These are phyloP conservation scores for Pseudofabraea citricarpa DNA, from an alignment of 2,329 filamentous ascomycete genomes.

Conservation along the genomic window DNA sequence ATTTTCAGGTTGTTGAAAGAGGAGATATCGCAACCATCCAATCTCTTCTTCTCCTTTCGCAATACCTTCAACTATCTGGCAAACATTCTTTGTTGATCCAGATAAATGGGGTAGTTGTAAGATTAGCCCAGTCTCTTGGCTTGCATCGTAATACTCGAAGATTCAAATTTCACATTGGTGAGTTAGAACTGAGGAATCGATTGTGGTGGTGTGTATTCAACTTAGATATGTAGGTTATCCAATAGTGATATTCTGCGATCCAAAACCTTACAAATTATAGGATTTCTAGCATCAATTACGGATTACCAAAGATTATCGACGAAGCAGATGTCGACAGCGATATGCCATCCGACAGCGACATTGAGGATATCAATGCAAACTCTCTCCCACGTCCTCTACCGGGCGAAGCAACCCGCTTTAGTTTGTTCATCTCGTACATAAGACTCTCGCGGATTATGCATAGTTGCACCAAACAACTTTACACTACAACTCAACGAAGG, in stretches of 20 bases:
- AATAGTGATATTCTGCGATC: neutral
- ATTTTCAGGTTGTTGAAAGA: neutral
- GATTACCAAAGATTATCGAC: constrained; percentile 3
- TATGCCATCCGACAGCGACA: constrained; percentile 1
- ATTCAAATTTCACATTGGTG: neutral
- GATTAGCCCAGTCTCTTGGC: neutral
- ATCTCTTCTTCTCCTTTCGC: neutral
- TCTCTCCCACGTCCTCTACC: constrained; percentile 2
- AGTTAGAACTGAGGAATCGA: neutral
- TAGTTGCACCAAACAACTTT: constrained; percentile 1
- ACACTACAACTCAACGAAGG: constrained; percentile 4
- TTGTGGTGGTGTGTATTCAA: constrained; percentile 5
- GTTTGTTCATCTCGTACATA: constrained; percentile 1
- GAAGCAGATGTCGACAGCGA: constrained; percentile 5
- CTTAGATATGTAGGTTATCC: constrained; percentile 2
- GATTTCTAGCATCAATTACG: constrained; percentile 3
- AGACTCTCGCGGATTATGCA: constrained; percentile 1
- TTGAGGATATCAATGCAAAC: neutral
- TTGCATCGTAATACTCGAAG: neutral
- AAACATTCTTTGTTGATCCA: neutral
- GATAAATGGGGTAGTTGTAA: neutral
- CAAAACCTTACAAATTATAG: neutral
- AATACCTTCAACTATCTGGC: neutral
- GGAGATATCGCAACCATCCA: neutral
- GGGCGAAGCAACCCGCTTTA: constrained; percentile 2